These are phyloP conservation scores for Chrysochromulina parva DNA, from an alignment of 78 protist genomes.

Conservation along the genomic window DNA sequence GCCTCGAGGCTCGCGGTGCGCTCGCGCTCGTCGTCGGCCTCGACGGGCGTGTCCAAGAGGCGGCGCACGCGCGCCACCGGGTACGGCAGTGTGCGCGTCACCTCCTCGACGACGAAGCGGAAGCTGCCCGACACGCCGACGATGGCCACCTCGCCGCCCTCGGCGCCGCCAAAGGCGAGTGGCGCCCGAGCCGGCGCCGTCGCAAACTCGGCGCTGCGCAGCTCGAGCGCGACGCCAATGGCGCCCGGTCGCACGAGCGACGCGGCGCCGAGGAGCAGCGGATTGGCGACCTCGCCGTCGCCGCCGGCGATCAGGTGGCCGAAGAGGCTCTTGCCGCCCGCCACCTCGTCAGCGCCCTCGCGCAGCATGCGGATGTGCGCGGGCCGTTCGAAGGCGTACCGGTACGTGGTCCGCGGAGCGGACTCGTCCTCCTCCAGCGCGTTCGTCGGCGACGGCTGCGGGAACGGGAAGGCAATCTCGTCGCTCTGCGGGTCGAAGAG, in stretches of 20 bases:
- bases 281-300: background rate
- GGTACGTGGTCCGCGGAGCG: background rate
- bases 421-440: background rate
- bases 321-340: background rate
- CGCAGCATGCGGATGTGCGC: background rate
- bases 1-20: background rate
- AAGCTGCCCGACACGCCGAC: background rate
- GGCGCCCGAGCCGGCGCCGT: too few species aligned
- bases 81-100: background rate
- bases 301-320: background rate
- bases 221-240: too few species aligned
- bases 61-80: background rate
- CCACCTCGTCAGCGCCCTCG: background rate
- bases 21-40: background rate
- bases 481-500: conserved; percentile 1
- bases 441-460: background rate
- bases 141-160: too few species aligned
- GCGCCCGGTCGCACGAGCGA: too few species aligned
- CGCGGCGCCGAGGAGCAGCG: background rate
- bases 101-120: background rate
- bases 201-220: too few species aligned
- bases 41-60: background rate
- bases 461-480: conserved; percentile 3
- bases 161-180: too few species aligned
- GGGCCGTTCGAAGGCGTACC: background rate